These are phyloP conservation scores for Ophiobolus disseminans DNA, from an alignment of 2,329 filamentous ascomycete genomes.

Conservation along the genomic window DNA sequence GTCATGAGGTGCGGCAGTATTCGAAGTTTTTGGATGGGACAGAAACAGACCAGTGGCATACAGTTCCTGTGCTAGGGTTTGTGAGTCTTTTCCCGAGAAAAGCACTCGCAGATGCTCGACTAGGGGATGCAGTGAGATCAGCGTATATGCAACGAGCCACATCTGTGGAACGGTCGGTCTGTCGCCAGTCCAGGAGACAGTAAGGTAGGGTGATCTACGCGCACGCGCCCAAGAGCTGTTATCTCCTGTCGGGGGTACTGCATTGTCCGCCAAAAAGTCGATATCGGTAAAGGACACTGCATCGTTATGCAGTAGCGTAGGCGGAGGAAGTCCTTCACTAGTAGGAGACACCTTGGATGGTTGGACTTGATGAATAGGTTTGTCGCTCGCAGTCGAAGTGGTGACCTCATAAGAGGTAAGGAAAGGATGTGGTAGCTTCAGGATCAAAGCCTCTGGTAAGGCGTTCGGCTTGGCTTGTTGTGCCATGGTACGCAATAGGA, in stretches of 20 bases:
- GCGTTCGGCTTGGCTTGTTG: conserved; percentile 21
- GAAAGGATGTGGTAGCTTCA: conserved; percentile 49
- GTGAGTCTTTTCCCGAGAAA: conserved; percentile 47
- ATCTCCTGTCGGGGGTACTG: conserved; percentile 36
- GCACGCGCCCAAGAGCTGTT: conserved; percentile 55
- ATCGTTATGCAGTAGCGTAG: conserved; percentile 36
- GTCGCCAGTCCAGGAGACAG: conserved; percentile 51
- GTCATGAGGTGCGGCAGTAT: conserved; percentile 44
- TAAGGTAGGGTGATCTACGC: conserved; percentile 52
- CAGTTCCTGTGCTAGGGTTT: conserved; percentile 51
- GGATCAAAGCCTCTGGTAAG: conserved; percentile 30
- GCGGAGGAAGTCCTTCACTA: conserved; percentile 30
- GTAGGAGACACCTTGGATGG: conserved; percentile 25
- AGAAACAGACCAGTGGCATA: conserved; percentile 54
- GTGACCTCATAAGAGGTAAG: conserved; percentile 44
- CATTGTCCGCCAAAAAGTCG: conserved; percentile 30
- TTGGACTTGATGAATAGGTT: conserved; percentile 31
- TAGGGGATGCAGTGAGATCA: conserved; percentile 54
- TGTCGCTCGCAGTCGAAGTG: conserved; percentile 28
- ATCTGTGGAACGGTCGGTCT: conserved; percentile 55
- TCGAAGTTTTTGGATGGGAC: conserved; percentile 49
- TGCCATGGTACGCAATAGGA: conserved; percentile 23
- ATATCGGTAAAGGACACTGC: conserved; percentile 40
- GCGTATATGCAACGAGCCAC: conserved; percentile 57
- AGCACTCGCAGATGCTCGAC: conserved; percentile 55